Conservation (phyloP, 768 basidiomycete genomes). For the Phaeotremella skinneri region DNA sequence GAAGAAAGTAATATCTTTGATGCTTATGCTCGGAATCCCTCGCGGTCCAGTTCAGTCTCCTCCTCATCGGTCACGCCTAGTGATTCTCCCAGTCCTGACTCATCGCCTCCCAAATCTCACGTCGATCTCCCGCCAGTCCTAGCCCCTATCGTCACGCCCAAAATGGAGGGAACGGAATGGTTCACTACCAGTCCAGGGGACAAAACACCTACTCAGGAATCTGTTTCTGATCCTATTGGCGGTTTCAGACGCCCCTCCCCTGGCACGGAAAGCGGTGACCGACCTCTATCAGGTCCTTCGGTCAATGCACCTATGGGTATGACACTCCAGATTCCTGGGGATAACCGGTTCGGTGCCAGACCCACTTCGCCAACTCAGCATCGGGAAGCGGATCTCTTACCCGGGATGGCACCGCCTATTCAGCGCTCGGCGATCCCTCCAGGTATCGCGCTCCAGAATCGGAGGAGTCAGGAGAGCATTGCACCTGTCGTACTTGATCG, state of each 20-base stretch:
- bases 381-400: slow-evolving; percentile 28
- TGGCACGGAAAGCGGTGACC: slow-evolving; percentile 15
- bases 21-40: slow-evolving; percentile 60
- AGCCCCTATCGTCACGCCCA: slow-evolving; percentile 7
- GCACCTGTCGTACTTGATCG: slow-evolving; percentile 21
- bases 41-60: slow-evolving; percentile 29
- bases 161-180: slow-evolving; percentile 21
- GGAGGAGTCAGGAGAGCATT: slow-evolving; percentile 15
- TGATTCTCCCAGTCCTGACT: slow-evolving; percentile 30
- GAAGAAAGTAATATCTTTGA: slow-evolving; percentile 83
- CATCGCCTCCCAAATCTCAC: slow-evolving; percentile 26
- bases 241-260: slow-evolving; percentile 27
- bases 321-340: slow-evolving; percentile 23
- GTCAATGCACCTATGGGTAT: slow-evolving; percentile 16
- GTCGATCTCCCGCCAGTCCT: slow-evolving; percentile 24
- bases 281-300: slow-evolving; percentile 3
- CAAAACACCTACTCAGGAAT: slow-evolving; percentile 44
- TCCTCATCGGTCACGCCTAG: slow-evolving; percentile 29
- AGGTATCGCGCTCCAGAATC: slow-evolving; percentile 32
- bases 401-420: slow-evolving; percentile 44
- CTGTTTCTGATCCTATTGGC: slow-evolving; percentile 24
- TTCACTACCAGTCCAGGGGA: slow-evolving; percentile 24
- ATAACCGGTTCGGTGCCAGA: slow-evolving; percentile 8
- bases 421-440: slow-evolving; percentile 27
- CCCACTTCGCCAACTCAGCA: slow-evolving; percentile 13